Percentiles rank a stretch among this genome's conserved stretches.
Evolutionary conservation across 163 green algal genomes (phyloP).

Genomic region (Volvox carteri): DNA sequence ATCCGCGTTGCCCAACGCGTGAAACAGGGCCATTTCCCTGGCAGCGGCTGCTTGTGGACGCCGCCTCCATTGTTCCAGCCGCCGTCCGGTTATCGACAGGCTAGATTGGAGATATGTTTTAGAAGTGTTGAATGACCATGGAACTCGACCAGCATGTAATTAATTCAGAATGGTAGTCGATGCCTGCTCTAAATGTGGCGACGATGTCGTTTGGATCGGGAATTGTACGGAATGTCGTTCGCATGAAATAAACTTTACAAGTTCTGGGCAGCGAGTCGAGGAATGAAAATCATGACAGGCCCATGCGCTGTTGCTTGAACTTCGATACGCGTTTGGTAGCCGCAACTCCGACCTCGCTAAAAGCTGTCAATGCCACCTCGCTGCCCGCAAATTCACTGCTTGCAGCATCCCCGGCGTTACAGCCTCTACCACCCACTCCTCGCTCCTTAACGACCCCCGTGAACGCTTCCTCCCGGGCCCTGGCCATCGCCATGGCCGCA

Average conservation of each 20-base stretch:
- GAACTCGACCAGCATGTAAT: too few relatives aligned
- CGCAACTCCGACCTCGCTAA: neutral
- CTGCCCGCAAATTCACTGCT: neutral
- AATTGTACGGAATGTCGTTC: neutral
- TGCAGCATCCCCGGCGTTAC: neutral
- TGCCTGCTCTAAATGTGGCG: too few relatives aligned
- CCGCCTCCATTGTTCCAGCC: constrained; percentile 29
- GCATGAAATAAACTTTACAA: neutral
- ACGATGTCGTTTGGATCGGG: neutral
- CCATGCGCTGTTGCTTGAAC: constrained; percentile 41
- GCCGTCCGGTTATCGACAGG: neutral
- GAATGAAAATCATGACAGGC: neutral
- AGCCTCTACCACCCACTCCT: neutral
- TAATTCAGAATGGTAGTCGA: too few relatives aligned
- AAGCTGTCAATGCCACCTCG: neutral
- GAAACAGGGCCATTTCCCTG: neutral
- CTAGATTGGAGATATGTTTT: too few relatives aligned
- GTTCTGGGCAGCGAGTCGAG: neutral
- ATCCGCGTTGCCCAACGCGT: neutral
- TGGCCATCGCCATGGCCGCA: constrained; percentile 47
- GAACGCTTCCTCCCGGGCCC: constrained; percentile 40
- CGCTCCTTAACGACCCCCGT: constrained; percentile 8
- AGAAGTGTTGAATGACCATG: too few relatives aligned
- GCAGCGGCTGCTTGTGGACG: constrained; percentile 38
- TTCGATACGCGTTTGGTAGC: constrained; percentile 47